Conservation (phyloP, 2,329 filamentous ascomycete genomes). For the Botryotinia narcissicola region DNA sequence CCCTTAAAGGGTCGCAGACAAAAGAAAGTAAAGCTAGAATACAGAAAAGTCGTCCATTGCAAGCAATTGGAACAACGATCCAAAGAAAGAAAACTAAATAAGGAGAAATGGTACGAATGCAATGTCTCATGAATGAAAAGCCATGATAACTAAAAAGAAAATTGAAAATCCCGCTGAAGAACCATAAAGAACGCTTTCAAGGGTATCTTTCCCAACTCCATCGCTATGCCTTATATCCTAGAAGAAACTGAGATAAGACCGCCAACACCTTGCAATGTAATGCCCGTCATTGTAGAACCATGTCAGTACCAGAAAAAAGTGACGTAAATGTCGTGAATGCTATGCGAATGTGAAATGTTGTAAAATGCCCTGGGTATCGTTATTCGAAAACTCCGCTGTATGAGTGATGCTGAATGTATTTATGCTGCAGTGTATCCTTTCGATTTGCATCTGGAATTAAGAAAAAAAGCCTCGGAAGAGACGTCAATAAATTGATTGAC, state of each 20-base stretch:
- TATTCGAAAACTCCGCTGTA: background rate
- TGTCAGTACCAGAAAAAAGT: background rate
- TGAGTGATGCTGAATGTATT: background rate
- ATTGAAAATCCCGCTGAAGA: background rate
- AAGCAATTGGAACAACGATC: background rate
- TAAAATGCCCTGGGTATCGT: constrained; percentile 4
- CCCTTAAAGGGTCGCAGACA: background rate
- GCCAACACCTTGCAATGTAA: background rate
- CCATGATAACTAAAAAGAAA: background rate
- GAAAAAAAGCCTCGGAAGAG: background rate
- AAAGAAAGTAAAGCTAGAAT: background rate
- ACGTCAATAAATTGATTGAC: background rate
- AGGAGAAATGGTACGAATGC: background rate
- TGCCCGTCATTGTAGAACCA: background rate
- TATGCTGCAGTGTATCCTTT: background rate
- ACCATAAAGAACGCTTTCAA: background rate
- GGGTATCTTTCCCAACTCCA: constrained; percentile 13
- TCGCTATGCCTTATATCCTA: background rate
- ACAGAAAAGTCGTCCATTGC: background rate
- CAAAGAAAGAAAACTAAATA: background rate
- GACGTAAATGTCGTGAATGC: background rate
- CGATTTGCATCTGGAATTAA: background rate
- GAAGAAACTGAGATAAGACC: background rate
- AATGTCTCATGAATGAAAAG: background rate
- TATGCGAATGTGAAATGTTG: background rate